Percentiles rank a stretch among this genome's conserved stretches.
These are phyloP conservation scores for Vicia faba DNA, from an alignment of 306 rosid genomes.

Conservation along the genomic window DNA sequence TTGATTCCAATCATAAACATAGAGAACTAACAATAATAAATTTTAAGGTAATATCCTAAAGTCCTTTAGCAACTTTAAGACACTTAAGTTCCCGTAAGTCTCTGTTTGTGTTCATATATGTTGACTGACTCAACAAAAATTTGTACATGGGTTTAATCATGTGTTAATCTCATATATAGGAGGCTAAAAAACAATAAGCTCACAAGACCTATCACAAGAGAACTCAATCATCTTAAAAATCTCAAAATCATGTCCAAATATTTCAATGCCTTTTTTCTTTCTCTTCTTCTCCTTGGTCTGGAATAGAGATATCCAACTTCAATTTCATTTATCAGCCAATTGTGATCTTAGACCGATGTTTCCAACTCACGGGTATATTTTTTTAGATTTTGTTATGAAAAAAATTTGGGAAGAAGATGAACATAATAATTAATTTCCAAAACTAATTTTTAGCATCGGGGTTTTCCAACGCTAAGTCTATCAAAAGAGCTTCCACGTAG, in stretches of 20 bases:
- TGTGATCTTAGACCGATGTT: slow-evolving; percentile 67
- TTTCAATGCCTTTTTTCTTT: background rate
- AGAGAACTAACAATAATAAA: no score
- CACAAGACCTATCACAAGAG: slow-evolving; percentile 71
- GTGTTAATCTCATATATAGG: slow-evolving; percentile 24
- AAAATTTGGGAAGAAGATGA: no score
- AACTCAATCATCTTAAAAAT: slow-evolving; percentile 56
- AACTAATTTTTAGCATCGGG: no score
- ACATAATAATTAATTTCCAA: no score
- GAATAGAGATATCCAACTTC: no score
- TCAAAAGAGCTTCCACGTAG: no score
- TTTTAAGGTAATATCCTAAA: slow-evolving; percentile 67
- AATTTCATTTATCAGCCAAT: slow-evolving; percentile 5
- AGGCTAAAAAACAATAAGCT: slow-evolving; percentile 74
- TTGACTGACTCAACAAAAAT: background rate
- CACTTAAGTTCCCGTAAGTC: slow-evolving; percentile 81
- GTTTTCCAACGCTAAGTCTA: no score
- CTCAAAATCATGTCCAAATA: slow-evolving; percentile 70
- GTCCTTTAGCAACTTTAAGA: slow-evolving; percentile 66
- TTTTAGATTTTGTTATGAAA: no score
- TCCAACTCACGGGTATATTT: no score
- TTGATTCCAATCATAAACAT: no score
- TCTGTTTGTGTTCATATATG: background rate
- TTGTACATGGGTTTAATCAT: background rate
- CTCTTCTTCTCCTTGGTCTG: no score